These are phyloP conservation scores for Lycium barbarum DNA, from an alignment of 257 asterid genomes.

Conservation along the genomic window DNA sequence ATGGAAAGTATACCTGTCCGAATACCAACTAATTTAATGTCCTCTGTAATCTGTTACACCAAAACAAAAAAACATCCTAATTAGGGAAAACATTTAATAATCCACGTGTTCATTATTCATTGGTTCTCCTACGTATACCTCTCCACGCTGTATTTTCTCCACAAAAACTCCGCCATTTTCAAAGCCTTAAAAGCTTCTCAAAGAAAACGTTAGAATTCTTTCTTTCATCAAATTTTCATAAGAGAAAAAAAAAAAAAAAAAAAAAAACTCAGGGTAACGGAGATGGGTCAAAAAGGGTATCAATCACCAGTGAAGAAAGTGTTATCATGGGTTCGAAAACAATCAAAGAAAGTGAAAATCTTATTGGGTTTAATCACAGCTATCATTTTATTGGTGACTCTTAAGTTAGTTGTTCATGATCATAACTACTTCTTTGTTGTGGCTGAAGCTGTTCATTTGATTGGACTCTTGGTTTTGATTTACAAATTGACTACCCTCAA, in stretches of 20 bases:
- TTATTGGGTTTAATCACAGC: slow-evolving; percentile 50
- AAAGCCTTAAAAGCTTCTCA: neutral
- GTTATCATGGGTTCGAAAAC: slow-evolving; percentile 77
- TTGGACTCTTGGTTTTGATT: slow-evolving; percentile 74
- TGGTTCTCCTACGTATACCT: slow-evolving; percentile 9
- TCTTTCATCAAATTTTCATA: neutral
- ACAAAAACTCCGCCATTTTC: slow-evolving; percentile 24
- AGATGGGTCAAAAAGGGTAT: slow-evolving; percentile 77
- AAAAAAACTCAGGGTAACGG: neutral
- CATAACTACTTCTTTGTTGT: slow-evolving; percentile 65
- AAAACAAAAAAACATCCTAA: neutral
- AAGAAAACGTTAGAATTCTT: neutral
- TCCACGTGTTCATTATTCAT: slow-evolving; percentile 3
- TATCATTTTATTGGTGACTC: slow-evolving; percentile 62
- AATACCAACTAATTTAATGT: neutral
- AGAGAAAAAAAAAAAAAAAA: neutral
- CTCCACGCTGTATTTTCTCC: neutral
- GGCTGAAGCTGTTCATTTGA: slow-evolving; percentile 68
- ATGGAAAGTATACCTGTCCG: neutral
- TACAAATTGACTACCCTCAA: slow-evolving; percentile 76
- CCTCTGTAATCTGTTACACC: neutral
- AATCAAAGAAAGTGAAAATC: slow-evolving; percentile 73
- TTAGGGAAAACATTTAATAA: neutral
- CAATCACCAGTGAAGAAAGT: slow-evolving; percentile 60
- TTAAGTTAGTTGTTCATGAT: slow-evolving; percentile 56